phyloP scores from a whole-genome alignment of 345 rosid genomes.

The Eucalyptus sideroxylon region DNA sequence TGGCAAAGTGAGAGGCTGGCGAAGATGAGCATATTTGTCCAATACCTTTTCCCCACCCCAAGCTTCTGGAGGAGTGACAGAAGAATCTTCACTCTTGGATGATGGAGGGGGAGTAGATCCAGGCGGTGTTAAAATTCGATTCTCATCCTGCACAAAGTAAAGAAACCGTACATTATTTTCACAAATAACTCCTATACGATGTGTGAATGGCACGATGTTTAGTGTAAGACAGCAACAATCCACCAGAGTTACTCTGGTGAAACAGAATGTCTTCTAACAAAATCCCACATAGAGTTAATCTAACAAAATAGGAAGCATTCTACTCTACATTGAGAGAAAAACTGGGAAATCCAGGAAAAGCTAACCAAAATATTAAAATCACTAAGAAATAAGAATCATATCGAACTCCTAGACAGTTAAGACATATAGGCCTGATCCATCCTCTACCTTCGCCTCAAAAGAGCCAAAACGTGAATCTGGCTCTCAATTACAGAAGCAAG shows the following conservation, averaged over 20 bases:
- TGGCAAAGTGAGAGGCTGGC: constrained; percentile 38
- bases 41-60: constrained; percentile 95
- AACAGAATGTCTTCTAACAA: not conserved
- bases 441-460: not conserved
- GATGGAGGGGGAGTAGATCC: constrained; percentile 58
- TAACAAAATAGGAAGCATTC: not conserved
- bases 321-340: not conserved
- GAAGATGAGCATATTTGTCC: constrained; percentile 46
- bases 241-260: not conserved
- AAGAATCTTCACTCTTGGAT: constrained; percentile 60
- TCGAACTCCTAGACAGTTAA: not conserved
- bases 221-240: not conserved
- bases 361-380: not conserved
- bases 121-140: constrained; percentile 18
- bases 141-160: constrained; percentile 46
- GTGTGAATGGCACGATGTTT: not conserved
- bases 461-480: not conserved
- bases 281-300: not conserved
- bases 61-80: constrained; percentile 95
- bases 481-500: not conserved
- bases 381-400: not conserved
- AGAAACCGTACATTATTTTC: not conserved
- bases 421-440: not conserved
- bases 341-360: not conserved
- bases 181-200: not conserved